A percentile compares a stretch with the other conserved stretches of the same genome.
phyloP scores from a whole-genome alignment of 2,329 filamentous ascomycete genomes.

The Penicillium frequentans region DNA sequence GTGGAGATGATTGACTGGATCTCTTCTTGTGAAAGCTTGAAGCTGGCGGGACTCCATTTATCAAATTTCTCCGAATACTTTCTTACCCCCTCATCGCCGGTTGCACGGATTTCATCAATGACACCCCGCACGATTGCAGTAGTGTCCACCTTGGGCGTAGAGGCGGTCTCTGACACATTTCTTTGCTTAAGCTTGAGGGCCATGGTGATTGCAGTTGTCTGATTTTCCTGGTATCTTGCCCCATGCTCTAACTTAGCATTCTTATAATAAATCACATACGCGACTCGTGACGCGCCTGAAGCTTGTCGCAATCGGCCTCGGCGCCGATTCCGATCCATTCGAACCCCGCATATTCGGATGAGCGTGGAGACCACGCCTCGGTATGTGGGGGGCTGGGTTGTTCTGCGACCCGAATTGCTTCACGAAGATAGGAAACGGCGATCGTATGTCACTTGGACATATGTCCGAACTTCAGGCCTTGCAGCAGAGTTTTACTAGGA shows the following conservation, averaged over 20 bases:
- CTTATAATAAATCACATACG: not conserved
- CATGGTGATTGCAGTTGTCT: slow-evolving; percentile 1
- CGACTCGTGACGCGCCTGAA: not conserved
- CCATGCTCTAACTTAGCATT: not conserved
- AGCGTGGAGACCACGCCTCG: slow-evolving; percentile 9
- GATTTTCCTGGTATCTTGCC: not conserved
- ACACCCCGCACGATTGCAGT: slow-evolving; percentile 47
- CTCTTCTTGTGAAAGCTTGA: slow-evolving; percentile 48
- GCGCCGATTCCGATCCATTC: slow-evolving; percentile 14
- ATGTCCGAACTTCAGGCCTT: not conserved
- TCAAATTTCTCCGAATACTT: slow-evolving; percentile 56
- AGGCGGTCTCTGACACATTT: not conserved
- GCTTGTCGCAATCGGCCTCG: slow-evolving; percentile 10
- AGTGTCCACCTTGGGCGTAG: slow-evolving; percentile 4
- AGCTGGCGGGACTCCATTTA: slow-evolving; percentile 52
- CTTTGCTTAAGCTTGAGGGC: slow-evolving; percentile 14
- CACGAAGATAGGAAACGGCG: not conserved
- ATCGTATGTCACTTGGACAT: not conserved
- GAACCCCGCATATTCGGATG: slow-evolving; percentile 8
- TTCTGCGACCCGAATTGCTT: not conserved
- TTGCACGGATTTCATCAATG: slow-evolving; percentile 48
- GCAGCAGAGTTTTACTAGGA: not conserved
- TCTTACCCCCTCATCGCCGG: slow-evolving; percentile 52
- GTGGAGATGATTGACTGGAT: slow-evolving; percentile 48
- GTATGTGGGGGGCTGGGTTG: slow-evolving; percentile 11